A percentile compares a stretch with the other conserved stretches of the same genome.
These are phyloP conservation scores for Hypoxylon sp. DNA, from an alignment of 2,329 filamentous ascomycete species.

Conservation along the genomic window DNA sequence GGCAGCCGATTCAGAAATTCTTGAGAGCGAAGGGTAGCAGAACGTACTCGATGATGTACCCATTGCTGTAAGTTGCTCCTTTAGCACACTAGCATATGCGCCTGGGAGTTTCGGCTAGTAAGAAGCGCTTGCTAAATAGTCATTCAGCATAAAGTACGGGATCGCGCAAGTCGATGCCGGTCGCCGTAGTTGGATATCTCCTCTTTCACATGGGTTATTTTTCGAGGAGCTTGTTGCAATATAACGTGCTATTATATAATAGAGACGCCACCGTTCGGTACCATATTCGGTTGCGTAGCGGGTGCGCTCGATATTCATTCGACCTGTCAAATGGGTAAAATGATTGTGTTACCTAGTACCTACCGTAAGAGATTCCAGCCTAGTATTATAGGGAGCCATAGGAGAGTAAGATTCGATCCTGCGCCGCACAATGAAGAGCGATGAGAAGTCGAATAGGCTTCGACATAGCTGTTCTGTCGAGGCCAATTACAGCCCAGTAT, in stretches of 20 bases:
- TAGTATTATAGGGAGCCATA: background rate
- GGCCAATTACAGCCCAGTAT: background rate
- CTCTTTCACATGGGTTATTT: background rate
- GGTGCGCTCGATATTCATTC: background rate
- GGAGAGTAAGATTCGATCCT: background rate
- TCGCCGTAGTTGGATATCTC: background rate
- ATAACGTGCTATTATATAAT: constrained; percentile 1
- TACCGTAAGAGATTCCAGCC: background rate
- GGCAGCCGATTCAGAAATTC: background rate
- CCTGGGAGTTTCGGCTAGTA: background rate
- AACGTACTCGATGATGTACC: background rate
- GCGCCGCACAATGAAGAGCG: background rate
- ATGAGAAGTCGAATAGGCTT: background rate
- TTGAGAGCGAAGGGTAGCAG: background rate
- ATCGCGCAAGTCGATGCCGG: constrained; percentile 5
- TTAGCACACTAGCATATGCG: background rate
- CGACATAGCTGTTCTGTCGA: background rate
- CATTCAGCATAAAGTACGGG: constrained; percentile 10
- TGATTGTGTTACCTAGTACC: background rate
- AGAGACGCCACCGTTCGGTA: background rate
- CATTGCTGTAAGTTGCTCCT: background rate
- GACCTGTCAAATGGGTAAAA: constrained; percentile 1
- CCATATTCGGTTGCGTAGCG: background rate
- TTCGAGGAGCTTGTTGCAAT: background rate
- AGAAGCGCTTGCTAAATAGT: constrained; percentile 5